Percentiles rank a stretch among this genome's conserved stretches.
phyloP scores from a whole-genome alignment of 345 rosid species.

The Corchorus capsularis region DNA sequence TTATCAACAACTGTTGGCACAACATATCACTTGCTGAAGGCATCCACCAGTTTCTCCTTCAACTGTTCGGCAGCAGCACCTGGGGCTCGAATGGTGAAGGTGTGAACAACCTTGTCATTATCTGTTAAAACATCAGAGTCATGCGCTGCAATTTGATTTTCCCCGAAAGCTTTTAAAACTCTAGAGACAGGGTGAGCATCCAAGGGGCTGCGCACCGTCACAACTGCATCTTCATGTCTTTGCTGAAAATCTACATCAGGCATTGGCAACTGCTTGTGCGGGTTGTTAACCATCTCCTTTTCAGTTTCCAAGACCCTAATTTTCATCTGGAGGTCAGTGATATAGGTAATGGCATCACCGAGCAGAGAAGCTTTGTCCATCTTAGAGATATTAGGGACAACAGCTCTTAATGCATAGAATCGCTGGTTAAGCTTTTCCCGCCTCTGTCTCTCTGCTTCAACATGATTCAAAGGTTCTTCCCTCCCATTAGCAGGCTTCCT shows the following conservation, averaged over 20 bases:
- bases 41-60: conserved; percentile 74
- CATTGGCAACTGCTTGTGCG: conserved; percentile 40
- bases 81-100: conserved; percentile 65
- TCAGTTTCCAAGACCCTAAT: conserved; percentile 79
- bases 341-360: conserved; percentile 84
- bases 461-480: conserved; percentile 94
- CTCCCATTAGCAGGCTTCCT: conserved; percentile 98
- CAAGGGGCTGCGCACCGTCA: conserved; percentile 72
- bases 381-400: conserved; percentile 93
- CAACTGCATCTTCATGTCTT: conserved; percentile 72
- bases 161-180: conserved; percentile 62
- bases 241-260: conserved; percentile 75
- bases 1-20: conserved; percentile 10
- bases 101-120: conserved; percentile 65
- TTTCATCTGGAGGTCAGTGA: conserved; percentile 80
- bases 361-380: conserved; percentile 96
- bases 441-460: conserved; percentile 95
- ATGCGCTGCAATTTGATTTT: conserved; percentile 59
- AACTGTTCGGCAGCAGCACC: conserved; percentile 77
- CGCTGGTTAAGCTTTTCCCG: conserved; percentile 97
- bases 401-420: conserved; percentile 87
- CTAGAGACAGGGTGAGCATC: conserved; percentile 73
- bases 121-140: conserved; percentile 70
- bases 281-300: conserved; percentile 49
- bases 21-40: conserved; percentile 52